Evolutionary conservation across 2,329 filamentous ascomycete genomes (phyloP), one percentile per base, ranked within the genome.

Genomic region (Microcyclosporella mali): DNA sequence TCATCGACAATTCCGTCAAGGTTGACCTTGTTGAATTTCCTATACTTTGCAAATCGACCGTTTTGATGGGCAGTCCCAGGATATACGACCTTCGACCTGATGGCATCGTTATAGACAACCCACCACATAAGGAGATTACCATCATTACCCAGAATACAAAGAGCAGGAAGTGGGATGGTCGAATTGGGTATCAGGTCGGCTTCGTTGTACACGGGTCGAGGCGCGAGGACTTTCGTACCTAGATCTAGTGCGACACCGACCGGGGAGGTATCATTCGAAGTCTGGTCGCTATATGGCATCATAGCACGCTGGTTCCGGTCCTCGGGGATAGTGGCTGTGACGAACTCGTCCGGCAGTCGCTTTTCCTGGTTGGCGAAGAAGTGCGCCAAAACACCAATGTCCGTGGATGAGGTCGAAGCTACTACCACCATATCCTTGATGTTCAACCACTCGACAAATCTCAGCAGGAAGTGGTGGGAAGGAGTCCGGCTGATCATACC

Each of bases 81-180:
- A 14, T 29, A 33, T 9, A 42, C 38, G 8, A 15, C 30, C 19
- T 39, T 29, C 12, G 31, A 11, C 14, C 37, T 12, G 14, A 41
- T 19, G 12, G 39, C 38, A 10, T 41, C 43, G 33, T 33, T 80
- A 66, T 95, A 95, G 15, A 97, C 77, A 33, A 97, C 68, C 86
- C 90, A 95, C 88, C 90, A 97, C 7, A 81, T 76, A 34, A 79
- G 80, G 11, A 98, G 71, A 6, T 94, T 69, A 51, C 92, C 92
- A 58, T 95, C 87, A 52, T 94, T 82, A 46, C 92, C 97, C 12
- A 98, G 71, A 21, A 88, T 75, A 74, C 90, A 84, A 32, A 95
- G 71, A 8, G 82, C 87, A 6, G 92, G 92, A 7, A 95, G 68
- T 10, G 92, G 90, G 1, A 80, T 81, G 0, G 82, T 75, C 3